Conservation (phyloP, 2,329 filamentous ascomycete genomes). For the Graphilbum ipis-grandicollis region DNA sequence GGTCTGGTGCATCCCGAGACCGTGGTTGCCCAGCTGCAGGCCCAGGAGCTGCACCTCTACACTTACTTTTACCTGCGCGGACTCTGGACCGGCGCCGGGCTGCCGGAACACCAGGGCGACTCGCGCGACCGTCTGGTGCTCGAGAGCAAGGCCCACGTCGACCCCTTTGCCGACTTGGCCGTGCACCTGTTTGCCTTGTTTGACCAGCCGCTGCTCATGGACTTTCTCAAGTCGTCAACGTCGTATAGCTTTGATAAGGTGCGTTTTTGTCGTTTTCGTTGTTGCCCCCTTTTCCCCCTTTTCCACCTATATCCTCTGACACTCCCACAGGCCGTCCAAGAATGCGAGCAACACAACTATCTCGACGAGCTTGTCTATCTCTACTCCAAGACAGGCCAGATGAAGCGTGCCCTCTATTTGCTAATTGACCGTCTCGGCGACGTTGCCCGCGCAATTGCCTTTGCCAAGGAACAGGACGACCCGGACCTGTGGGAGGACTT, state of each 20-base stretch:
- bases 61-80: slow-evolving; percentile 83
- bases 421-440: slow-evolving; percentile 90
- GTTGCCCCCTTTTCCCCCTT: too few species aligned
- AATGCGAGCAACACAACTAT: slow-evolving; percentile 68
- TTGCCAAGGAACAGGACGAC: slow-evolving; percentile 86
- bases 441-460: slow-evolving; percentile 81
- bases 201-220: slow-evolving; percentile 64
- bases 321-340: slow-evolving; percentile 51
- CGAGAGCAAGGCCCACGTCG: slow-evolving; percentile 53
- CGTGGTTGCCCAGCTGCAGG: slow-evolving; percentile 63
- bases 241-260: slow-evolving; percentile 75
- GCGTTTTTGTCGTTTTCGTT: too few species aligned
- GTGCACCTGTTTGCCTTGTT: slow-evolving; percentile 76
- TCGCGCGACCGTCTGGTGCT: slow-evolving; percentile 37
- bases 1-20: slow-evolving; percentile 64
- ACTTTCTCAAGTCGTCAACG: slow-evolving; percentile 70
- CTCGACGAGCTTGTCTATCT: slow-evolving; percentile 91
- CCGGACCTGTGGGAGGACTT: slow-evolving; percentile 90
- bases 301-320: too few species aligned
- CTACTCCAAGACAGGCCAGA: slow-evolving; percentile 87
- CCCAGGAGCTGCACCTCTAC: slow-evolving; percentile 52
- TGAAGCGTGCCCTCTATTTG: slow-evolving; percentile 75
- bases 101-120: slow-evolving; percentile 34
- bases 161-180: slow-evolving; percentile 73
- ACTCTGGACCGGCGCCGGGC: slow-evolving; percentile 63